Evolutionary conservation across 2,329 filamentous ascomycete species (phyloP), one percentile per base, ranked within the genome.

Genomic region (Nigrospora sphaerica): DNA sequence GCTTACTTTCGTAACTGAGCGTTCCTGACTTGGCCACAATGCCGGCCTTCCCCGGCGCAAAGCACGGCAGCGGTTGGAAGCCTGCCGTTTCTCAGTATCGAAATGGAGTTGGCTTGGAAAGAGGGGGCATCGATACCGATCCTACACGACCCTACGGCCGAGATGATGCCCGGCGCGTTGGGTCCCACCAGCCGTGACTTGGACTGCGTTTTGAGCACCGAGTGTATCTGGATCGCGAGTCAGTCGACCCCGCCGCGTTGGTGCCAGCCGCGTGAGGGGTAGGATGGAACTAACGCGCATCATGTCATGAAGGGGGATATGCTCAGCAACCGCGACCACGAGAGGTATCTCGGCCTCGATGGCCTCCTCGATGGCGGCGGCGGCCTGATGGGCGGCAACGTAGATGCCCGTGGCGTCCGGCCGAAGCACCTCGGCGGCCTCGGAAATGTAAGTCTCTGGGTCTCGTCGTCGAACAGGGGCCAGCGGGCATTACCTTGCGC

Each of bases 391-490:
- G n/a, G 86, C 86, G 1, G 86, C 83, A 3, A 91, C 87, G 54
- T 88, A 91, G 46, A 92, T 86, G 5, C 83, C 86, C 1, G 86
- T 89, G 5, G 86, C 87, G 66, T 90, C 81, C 3, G 87, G 86
- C 55, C 82, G 86, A 34, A 88, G 67, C 54, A 78, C 71, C 54
- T 85, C 77, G 68, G 86, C 81, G 7, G 87, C 87, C 73, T 80
- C 44, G 31, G 4, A 31, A 31, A 19, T 36, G 44, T 14, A 11
- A 42, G 39, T 13, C 10, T 19, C 4, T 6, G 14, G 11, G 35
- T 9, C 17, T 17, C 23, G 6, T n/a, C 33, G 14, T 14, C 34
- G n/a, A 32, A 14, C 13, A 36, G 5, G 28, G 10, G 17, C 6
- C 4, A n/a, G 28, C 17, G 9, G 13, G 16, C 12, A 12, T 23